These are phyloP conservation scores for Kodamaea alishanica DNA, from an alignment of 1,139 yeast genomes.

Conservation along the genomic window DNA sequence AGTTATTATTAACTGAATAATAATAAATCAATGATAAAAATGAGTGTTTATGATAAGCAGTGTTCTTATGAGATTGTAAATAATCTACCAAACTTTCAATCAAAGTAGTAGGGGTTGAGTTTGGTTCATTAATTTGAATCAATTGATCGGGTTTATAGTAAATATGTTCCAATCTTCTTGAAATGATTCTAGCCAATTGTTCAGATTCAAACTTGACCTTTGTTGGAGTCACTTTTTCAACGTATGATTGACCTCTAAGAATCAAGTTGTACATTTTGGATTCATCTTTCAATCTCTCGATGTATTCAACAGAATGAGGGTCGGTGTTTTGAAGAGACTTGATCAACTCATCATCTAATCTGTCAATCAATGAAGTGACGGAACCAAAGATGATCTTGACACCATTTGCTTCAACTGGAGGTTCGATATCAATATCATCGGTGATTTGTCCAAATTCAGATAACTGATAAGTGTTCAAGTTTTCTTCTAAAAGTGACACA, in stretches of 20 bases:
- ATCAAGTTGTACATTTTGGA: conserved; percentile 69
- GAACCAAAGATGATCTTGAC: conserved; percentile 78
- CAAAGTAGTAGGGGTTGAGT: conserved; percentile 40
- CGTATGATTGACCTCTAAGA: conserved; percentile 80
- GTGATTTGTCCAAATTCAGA: conserved; percentile 72
- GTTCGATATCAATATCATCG: conserved; percentile 79
- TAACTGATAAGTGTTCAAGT: conserved; percentile 58
- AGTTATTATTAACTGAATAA: conserved; percentile 83
- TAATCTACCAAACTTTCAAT: conserved; percentile 63
- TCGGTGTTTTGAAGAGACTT: conserved; percentile 84
- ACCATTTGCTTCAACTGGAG: conserved; percentile 62
- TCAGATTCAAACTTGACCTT: conserved; percentile 46
- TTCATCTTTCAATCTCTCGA: conserved; percentile 89
- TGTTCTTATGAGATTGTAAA: conserved; percentile 62
- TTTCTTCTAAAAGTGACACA: conserved; percentile 64
- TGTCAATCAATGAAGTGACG: conserved; percentile 79
- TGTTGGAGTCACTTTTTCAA: conserved; percentile 60
- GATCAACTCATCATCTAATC: conserved; percentile 92
- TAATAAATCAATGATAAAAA: conserved; percentile 84
- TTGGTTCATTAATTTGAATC: conserved; percentile 61
- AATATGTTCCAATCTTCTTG: conserved; percentile 86
- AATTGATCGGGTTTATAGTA: conserved; percentile 87
- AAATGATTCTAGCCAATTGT: conserved; percentile 70
- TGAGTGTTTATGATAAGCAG: conserved; percentile 76
- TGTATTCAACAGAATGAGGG: conserved; percentile 93